These are phyloP conservation scores for Liquidambar formosana DNA, from an alignment of 164 flowering plant species.

Conservation along the genomic window DNA sequence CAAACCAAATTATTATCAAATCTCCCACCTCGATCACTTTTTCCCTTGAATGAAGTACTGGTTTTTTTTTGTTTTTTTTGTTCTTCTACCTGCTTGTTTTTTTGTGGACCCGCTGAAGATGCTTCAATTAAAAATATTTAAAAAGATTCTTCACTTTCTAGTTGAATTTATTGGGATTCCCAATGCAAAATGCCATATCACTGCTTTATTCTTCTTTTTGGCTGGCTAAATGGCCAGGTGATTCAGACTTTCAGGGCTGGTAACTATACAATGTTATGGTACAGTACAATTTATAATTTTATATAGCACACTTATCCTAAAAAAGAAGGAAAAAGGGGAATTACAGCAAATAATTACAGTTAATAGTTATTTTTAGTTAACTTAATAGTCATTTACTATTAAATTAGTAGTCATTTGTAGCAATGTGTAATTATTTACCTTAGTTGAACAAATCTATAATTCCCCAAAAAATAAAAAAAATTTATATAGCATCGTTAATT, in stretches of 20 bases:
- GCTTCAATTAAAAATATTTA: conserved; percentile 5
- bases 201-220: conserved; percentile 6
- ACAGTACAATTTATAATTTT: too few species aligned
- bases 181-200: conserved; percentile 15
- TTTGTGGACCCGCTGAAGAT: conserved; percentile 13
- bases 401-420: too few species aligned
- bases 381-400: too few species aligned
- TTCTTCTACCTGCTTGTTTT: conserved; percentile 9
- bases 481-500: too few species aligned
- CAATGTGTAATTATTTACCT: too few species aligned
- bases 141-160: conserved; percentile 8
- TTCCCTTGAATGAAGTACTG: not conserved
- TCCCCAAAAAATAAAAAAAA: too few species aligned
- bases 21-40: not conserved
- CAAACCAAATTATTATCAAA: not conserved
- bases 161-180: not conserved
- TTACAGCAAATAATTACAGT: too few species aligned
- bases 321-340: too few species aligned
- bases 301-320: too few species aligned
- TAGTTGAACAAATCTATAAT: too few species aligned
- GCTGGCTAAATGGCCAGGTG: conserved; percentile 5
- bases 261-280: too few species aligned
- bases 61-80: not conserved
- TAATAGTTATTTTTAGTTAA: too few species aligned
- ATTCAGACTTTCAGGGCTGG: conserved; percentile 21